Evolutionary conservation across 2,329 filamentous ascomycete genomes (phyloP), one percentile per base, ranked within the genome.

Genomic region (Scopulariopsis brevicaulis): DNA sequence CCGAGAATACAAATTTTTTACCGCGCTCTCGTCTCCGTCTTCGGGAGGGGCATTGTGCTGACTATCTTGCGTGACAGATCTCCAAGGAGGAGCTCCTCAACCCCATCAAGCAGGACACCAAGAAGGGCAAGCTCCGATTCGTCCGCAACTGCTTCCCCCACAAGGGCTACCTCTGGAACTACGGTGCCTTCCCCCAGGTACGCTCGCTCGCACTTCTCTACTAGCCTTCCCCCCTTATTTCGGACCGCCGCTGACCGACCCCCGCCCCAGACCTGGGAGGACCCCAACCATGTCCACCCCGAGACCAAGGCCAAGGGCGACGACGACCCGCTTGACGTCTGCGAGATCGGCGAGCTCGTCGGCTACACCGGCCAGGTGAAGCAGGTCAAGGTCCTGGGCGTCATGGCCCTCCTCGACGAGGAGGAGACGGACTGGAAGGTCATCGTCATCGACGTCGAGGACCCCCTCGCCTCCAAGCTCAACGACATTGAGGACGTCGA

Each of bases 361-460:
- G 90, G 89, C 74, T 95, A 96, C 82, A 83, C 86, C 61, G 94
- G 94, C 67, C 93, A 99, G 81, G 80, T 99, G 76, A 99, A 97
- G 85, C 94, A 97, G 81, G 94, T 99, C 84, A 99, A 97, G 87
- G 90, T 97, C 63, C 89, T 99, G 64, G 94, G 94, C 76, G 91
- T 97, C 73, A 99, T 99, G 94, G 94, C 94, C 66, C 85, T 99
- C 65, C 89, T 99, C 64, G 94, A 99, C 69, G 94, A 99, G 84
- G 94, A 95, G 76, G 94, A 99, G 87, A 99, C 94, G 64, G 94
- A 99, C 84, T 99, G 94, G 94, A 99, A 99, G 86, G 90, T 99
- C 79, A 97, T 99, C 68, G 94, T 97, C 76, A 96, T 99, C 71
- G 94, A 99, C 73, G 78, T 96, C 73, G 96, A 97, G 78, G 94